Percentiles rank a stretch among this genome's conserved stretches.
These are phyloP conservation scores for Neoarthrinium moseri DNA, from an alignment of 2,329 filamentous ascomycete genomes.

Conservation along the genomic window DNA sequence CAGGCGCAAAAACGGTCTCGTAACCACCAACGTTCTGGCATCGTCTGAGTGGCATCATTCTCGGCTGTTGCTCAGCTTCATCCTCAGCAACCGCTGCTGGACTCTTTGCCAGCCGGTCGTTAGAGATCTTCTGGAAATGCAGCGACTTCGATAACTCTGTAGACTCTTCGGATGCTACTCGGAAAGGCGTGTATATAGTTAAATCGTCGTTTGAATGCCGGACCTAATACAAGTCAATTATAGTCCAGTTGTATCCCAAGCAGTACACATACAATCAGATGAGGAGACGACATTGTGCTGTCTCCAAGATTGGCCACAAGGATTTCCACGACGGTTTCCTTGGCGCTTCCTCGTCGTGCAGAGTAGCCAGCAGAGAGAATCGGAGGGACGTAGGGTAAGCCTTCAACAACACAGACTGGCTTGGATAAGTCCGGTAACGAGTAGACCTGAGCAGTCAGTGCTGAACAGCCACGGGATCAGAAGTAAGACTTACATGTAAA, in stretches of 20 bases:
- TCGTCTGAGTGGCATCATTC: constrained; percentile 53
- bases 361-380: constrained; percentile 71
- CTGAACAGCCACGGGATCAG: neutral
- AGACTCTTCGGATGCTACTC: constrained; percentile 37
- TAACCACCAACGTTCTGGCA: constrained; percentile 72
- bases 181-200: constrained; percentile 81
- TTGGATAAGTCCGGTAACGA: constrained; percentile 70
- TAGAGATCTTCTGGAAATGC: constrained; percentile 74
- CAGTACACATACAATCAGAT: constrained; percentile 68
- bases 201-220: constrained; percentile 80
- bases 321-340: constrained; percentile 75
- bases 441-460: constrained; percentile 60
- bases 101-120: constrained; percentile 63
- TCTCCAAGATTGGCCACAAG: constrained; percentile 85
- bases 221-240: constrained; percentile 45
- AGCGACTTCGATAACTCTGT: constrained; percentile 55
- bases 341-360: constrained; percentile 67
- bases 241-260: too few species aligned
- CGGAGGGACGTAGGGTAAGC: constrained; percentile 74
- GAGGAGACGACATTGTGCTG: constrained; percentile 64
- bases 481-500: constrained; percentile 61
- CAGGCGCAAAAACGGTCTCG: constrained; percentile 79
- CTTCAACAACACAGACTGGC: constrained; percentile 72
- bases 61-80: constrained; percentile 44
- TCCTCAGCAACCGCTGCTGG: constrained; percentile 48